phyloP scores from a whole-genome alignment of 352 stramenopile species.

The Halophytophthora batemanensis region DNA sequence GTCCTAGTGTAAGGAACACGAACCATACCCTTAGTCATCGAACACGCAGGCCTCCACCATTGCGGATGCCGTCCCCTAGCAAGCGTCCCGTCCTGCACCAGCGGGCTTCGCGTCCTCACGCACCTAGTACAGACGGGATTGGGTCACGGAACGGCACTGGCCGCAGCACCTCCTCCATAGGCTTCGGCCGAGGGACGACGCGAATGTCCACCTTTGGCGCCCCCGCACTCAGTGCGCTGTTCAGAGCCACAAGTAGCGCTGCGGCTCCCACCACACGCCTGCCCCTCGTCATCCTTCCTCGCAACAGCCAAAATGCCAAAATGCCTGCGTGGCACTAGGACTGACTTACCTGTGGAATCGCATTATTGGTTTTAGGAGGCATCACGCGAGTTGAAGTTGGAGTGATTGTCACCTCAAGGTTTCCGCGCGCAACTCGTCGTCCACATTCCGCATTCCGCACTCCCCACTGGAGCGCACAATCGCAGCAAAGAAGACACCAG shows the following conservation, averaged over 20 bases:
- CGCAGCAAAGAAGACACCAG: not conserved
- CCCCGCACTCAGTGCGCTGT: conserved; percentile 26
- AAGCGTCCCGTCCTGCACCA: too few relatives aligned
- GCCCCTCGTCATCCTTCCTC: conserved; percentile 14
- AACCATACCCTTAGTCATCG: not conserved
- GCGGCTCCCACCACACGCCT: conserved; percentile 14
- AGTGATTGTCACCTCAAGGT: conserved; percentile 24
- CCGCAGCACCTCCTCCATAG: conserved; percentile 8
- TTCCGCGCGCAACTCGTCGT: not conserved
- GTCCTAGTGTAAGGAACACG: conserved; percentile 16
- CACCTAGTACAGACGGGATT: conserved; percentile 37
- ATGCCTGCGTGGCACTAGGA: conserved; percentile 1
- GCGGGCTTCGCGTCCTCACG: not conserved
- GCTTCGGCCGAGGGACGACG: conserved; percentile 37
- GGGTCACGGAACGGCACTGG: conserved; percentile 52
- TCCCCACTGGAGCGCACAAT: not conserved
- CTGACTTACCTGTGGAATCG: too few relatives aligned
- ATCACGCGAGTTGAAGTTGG: conserved; percentile 8
- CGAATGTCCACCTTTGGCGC: conserved; percentile 62
- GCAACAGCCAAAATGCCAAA: not conserved
- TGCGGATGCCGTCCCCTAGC: too few relatives aligned
- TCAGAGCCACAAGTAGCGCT: conserved; percentile 19
- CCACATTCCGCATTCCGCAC: not conserved
- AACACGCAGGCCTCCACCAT: not conserved
- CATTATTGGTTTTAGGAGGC: too few relatives aligned